phyloP scores from a whole-genome alignment of 352 stramenopile genomes.

The Phytophthora foliorum region DNA sequence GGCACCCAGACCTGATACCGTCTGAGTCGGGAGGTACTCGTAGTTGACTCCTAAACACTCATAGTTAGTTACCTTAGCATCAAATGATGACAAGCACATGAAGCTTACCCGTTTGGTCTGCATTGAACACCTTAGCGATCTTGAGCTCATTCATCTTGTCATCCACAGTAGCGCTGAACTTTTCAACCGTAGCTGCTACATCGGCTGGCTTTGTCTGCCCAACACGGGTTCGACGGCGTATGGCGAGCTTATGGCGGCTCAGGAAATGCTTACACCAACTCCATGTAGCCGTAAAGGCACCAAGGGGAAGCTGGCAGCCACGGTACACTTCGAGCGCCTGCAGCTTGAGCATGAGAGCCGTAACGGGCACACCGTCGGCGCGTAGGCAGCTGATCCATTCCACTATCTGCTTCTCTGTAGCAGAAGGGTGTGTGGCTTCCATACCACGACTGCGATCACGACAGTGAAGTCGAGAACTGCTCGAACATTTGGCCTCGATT shows the following conservation, averaged over 20 bases:
- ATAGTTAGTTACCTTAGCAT: not conserved
- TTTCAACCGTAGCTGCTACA: not conserved
- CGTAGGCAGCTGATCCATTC: slow-evolving; percentile 10
- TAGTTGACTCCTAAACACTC: slow-evolving; percentile 21
- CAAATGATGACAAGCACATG: not conserved
- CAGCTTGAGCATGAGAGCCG: not conserved
- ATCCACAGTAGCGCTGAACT: slow-evolving; percentile 4
- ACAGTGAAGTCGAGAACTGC: not conserved
- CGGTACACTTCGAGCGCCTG: not conserved
- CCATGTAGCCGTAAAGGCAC: slow-evolving; percentile 3
- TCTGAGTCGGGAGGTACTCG: slow-evolving; percentile 36
- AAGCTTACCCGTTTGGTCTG: slow-evolving; percentile 24
- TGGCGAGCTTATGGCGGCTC: slow-evolving; percentile 8
- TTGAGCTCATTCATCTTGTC: slow-evolving; percentile 21
- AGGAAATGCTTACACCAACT: slow-evolving; percentile 12
- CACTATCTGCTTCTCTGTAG: not conserved
- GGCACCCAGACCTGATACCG: slow-evolving; percentile 8
- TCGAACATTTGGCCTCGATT: not conserved
- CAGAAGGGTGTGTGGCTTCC: not conserved
- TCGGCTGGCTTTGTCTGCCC: slow-evolving; percentile 6
- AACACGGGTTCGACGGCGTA: slow-evolving; percentile 10
- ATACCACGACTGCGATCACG: not conserved
- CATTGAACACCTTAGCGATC: slow-evolving; percentile 12
- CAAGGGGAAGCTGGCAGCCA: not conserved
- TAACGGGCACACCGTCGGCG: slow-evolving; percentile 1